Evolutionary conservation across 306 rosid species (phyloP).

Genomic region (Casuarina equisetifolia): DNA sequence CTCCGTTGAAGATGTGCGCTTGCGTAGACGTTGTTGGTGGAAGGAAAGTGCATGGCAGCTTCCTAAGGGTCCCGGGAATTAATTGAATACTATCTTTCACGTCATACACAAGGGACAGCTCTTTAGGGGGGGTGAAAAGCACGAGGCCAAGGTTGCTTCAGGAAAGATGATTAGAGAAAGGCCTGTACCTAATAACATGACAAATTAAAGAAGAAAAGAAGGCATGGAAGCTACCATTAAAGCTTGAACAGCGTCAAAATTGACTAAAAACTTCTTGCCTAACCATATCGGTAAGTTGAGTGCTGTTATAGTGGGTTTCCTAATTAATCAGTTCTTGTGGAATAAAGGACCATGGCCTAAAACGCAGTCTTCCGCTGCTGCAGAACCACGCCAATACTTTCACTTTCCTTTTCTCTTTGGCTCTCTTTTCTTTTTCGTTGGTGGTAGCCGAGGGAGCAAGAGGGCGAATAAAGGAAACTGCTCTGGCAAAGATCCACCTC

Average conservation of each 20-base stretch:
- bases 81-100: background rate
- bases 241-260: background rate
- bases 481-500: too few relatives aligned
- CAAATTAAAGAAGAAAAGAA: too few relatives aligned
- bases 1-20: background rate
- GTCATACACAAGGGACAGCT: background rate
- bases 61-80: constrained; percentile 26
- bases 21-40: too few relatives aligned
- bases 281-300: background rate
- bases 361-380: too few relatives aligned
- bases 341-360: background rate
- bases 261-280: background rate
- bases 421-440: too few relatives aligned
- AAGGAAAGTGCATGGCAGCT: constrained; percentile 45
- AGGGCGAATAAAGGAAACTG: too few relatives aligned
- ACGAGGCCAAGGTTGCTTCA: background rate
- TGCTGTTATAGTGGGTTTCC: background rate
- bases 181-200: background rate
- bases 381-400: too few relatives aligned
- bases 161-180: too few relatives aligned
- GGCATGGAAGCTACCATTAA: too few relatives aligned
- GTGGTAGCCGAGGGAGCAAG: too few relatives aligned
- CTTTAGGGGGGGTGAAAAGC: background rate
- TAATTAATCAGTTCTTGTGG: background rate
- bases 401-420: too few relatives aligned